Conservation (phyloP, 352 stramenopile genomes). For the Globisporangium lucens region DNA sequence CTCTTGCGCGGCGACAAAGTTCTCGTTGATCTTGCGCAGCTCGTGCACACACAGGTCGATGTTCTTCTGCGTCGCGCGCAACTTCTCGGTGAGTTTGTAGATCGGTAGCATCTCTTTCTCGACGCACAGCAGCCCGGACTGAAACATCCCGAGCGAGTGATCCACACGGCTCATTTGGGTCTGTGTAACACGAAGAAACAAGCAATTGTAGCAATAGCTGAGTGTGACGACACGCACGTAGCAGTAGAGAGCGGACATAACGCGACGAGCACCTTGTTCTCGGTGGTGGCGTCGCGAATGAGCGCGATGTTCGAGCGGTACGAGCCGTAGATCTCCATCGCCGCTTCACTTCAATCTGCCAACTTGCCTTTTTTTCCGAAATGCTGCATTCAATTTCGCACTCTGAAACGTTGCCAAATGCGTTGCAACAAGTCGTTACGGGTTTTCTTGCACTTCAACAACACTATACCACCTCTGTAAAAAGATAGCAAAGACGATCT, state of each 20-base stretch:
- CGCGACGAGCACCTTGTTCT: constrained; percentile 47
- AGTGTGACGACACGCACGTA: background rate
- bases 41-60: constrained; percentile 79
- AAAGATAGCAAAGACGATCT: background rate
- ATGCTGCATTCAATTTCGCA: background rate
- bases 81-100: constrained; percentile 81
- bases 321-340: constrained; percentile 57
- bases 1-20: constrained; percentile 69
- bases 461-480: background rate
- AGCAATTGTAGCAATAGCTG: background rate
- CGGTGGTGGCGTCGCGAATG: constrained; percentile 55
- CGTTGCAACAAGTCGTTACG: background rate
- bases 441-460: background rate
- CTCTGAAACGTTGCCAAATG: background rate
- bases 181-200: constrained; percentile 30
- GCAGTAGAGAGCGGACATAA: background rate
- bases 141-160: constrained; percentile 52
- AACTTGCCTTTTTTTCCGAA: constrained; percentile 9
- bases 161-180: constrained; percentile 60
- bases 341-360: background rate
- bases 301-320: constrained; percentile 50
- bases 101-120: constrained; percentile 82
- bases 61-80: constrained; percentile 79
- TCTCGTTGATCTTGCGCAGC: constrained; percentile 65
- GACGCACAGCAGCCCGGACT: constrained; percentile 61